Evolutionary conservation across 2,329 filamentous ascomycete genomes (phyloP).

Genomic region (Chaetomiaceae sp.): DNA sequence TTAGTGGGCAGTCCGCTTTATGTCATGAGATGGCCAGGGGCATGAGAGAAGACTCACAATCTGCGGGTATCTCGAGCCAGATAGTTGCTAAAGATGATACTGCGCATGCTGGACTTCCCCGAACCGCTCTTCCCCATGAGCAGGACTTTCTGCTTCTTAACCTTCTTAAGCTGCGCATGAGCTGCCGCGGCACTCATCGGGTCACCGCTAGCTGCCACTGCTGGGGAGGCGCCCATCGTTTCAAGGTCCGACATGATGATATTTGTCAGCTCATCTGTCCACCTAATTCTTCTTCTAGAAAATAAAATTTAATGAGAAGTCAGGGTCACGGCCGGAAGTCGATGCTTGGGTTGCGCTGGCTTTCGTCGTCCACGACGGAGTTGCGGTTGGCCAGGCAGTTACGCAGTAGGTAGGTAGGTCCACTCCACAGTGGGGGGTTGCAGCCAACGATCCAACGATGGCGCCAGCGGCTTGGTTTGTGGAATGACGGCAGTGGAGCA

Average conservation of each 20-base stretch:
- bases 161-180: slow-evolving; percentile 48
- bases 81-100: slow-evolving; percentile 98
- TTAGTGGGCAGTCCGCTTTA: not conserved
- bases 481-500: no score
- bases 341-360: no score
- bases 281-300: no score
- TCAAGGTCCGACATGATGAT: slow-evolving; percentile 24
- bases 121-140: slow-evolving; percentile 95
- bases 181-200: slow-evolving; percentile 5
- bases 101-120: slow-evolving; percentile 96
- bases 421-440: no score
- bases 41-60: slow-evolving; percentile 46
- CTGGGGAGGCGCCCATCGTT: slow-evolving; percentile 11
- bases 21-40: not conserved
- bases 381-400: no score
- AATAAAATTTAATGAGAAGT: no score
- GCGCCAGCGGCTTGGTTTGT: no score
- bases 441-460: no score
- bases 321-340: no score
- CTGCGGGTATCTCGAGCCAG: slow-evolving; percentile 92
- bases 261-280: slow-evolving; percentile 16
- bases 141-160: slow-evolving; percentile 82
- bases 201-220: slow-evolving; percentile 2
- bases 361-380: no score
- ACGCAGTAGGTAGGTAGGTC: no score